phyloP scores from a whole-genome alignment of 371 early-diverging fungal genomes.

The Paraphysoderma sedebokerense region DNA sequence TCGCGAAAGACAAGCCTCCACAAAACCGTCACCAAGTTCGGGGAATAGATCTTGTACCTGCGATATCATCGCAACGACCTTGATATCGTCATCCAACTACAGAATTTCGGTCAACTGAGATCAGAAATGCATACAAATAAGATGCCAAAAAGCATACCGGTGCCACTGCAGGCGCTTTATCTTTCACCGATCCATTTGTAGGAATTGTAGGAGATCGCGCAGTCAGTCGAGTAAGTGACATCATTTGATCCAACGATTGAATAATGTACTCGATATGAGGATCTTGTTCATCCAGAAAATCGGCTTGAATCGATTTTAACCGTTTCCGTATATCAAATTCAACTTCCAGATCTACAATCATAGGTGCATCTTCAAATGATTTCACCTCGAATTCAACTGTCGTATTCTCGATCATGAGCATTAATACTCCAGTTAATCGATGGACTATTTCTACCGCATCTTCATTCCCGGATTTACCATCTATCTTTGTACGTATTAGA shows the following conservation, averaged over 20 bases:
- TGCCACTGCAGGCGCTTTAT: constrained; percentile 6
- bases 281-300: constrained; percentile 23
- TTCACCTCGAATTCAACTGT: constrained; percentile 14
- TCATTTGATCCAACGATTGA: constrained; percentile 46
- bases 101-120: too few relatives aligned
- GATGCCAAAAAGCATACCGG: background rate
- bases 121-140: background rate
- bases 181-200: constrained; percentile 2
- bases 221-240: background rate
- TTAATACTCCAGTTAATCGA: constrained; percentile 16
- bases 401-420: constrained; percentile 25
- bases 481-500: too few relatives aligned
- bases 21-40: constrained; percentile 69
- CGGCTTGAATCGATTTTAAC: constrained; percentile 23
- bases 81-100: constrained; percentile 21
- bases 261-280: constrained; percentile 48
- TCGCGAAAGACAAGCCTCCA: constrained; percentile 57
- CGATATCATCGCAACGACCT: constrained; percentile 35
- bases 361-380: constrained; percentile 42
- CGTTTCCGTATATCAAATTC: constrained; percentile 37
- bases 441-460: constrained; percentile 11
- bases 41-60: constrained; percentile 72
- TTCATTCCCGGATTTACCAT: constrained; percentile 1
- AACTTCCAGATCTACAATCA: constrained; percentile 63
- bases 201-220: constrained; percentile 7